Conservation (phyloP, 2,329 filamentous ascomycete genomes). For the Hymenoscyphus fructigenus region DNA sequence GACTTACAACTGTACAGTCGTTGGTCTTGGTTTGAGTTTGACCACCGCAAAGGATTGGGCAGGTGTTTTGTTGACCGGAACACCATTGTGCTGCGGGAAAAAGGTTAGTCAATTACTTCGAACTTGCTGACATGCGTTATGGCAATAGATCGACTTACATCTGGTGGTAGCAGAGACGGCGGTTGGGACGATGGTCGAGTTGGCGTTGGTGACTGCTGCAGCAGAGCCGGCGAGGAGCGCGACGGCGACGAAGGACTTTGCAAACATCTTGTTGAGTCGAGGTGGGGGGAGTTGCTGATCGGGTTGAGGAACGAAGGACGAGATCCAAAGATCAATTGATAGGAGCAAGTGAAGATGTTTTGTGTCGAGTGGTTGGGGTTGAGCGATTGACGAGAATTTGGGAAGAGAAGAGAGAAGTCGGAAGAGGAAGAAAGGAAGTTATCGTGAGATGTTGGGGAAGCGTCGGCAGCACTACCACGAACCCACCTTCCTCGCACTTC, state of each 20-base stretch:
- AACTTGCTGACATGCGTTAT: not conserved
- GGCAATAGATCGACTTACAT: constrained; percentile 22
- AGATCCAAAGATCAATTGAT: constrained; percentile 5
- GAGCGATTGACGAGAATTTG: not conserved
- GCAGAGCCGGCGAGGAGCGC: constrained; percentile 31
- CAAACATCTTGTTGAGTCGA: constrained; percentile 31
- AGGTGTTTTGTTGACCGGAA: constrained; percentile 56
- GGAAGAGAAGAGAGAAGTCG: not conserved
- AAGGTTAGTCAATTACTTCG: not conserved
- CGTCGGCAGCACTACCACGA: not conserved
- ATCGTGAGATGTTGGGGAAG: not conserved
- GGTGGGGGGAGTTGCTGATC: not conserved
- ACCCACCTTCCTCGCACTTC: not conserved
- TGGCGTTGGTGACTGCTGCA: constrained; percentile 26
- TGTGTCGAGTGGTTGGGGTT: not conserved
- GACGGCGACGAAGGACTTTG: constrained; percentile 30
- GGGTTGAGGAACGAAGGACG: constrained; percentile 3
- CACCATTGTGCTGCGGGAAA: constrained; percentile 52
- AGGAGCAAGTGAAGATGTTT: not conserved
- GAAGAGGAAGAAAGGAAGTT: constrained; percentile 2
- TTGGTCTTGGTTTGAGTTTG: constrained; percentile 44
- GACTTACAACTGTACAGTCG: constrained; percentile 56
- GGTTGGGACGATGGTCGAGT: constrained; percentile 31
- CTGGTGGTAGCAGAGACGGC: constrained; percentile 21
- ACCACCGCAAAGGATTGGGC: constrained; percentile 56